phyloP scores from a whole-genome alignment of 1,284 basidiomycete genomes.

The Xanthoconium separans region DNA sequence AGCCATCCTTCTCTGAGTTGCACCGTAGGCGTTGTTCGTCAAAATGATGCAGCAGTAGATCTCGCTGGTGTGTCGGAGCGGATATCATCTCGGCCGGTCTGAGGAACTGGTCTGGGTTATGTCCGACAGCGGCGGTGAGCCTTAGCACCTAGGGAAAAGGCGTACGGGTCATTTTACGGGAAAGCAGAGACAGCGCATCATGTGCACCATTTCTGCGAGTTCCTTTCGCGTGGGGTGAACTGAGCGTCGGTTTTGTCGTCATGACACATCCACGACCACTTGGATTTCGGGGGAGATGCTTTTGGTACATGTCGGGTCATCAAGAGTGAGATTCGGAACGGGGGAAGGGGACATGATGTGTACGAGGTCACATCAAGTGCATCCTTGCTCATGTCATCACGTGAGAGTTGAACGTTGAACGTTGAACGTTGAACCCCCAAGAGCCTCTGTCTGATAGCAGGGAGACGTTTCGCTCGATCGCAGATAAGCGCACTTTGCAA shows the following conservation, averaged over 20 bases:
- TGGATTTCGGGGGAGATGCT: constrained; percentile 22
- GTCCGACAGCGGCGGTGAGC: constrained; percentile 42
- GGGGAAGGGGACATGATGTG: constrained; percentile 42
- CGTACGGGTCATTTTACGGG: constrained; percentile 2
- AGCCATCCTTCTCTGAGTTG: constrained; percentile 58
- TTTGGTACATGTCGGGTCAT: constrained; percentile 19
- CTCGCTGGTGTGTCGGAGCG: constrained; percentile 53
- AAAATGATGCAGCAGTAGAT: constrained; percentile 49
- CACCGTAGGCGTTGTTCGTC: constrained; percentile 58
- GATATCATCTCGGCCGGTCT: constrained; percentile 63
- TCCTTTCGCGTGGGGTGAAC: constrained; percentile 45
- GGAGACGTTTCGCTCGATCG: too few relatives aligned
- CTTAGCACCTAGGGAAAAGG: constrained; percentile 45
- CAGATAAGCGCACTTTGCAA: too few relatives aligned
- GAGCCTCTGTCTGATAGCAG: too few relatives aligned
- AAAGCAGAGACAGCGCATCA: constrained; percentile 8
- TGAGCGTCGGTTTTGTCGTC: background rate
- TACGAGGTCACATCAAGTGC: constrained; percentile 42
- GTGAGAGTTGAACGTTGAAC: too few relatives aligned
- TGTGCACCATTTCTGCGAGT: constrained; percentile 56
- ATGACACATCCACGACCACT: constrained; percentile 15
- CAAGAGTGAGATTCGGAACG: constrained; percentile 22
- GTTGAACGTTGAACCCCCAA: too few relatives aligned
- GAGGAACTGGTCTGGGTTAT: constrained; percentile 48
- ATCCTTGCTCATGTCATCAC: constrained; percentile 35